These are phyloP conservation scores for Aspergillus tubingensis DNA, from an alignment of 2,329 filamentous ascomycete genomes.

Conservation along the genomic window DNA sequence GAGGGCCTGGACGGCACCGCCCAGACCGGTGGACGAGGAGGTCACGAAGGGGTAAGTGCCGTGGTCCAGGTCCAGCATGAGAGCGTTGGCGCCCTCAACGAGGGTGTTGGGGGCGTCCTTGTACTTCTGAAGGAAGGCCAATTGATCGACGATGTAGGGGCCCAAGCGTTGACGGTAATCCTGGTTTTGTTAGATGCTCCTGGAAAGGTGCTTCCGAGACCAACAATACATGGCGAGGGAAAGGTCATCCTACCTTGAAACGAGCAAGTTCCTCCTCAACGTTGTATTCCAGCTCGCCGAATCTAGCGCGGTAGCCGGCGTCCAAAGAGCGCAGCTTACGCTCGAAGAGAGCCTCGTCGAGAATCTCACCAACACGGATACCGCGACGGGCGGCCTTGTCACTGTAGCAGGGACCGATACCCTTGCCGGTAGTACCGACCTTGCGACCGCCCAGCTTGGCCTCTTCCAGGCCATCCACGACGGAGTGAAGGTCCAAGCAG, in stretches of 20 bases:
- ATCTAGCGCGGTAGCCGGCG: constrained; percentile 57
- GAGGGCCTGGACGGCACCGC: constrained; percentile 58
- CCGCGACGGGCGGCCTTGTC: constrained; percentile 63
- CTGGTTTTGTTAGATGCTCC: constrained; percentile 21
- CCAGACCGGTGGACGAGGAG: constrained; percentile 50
- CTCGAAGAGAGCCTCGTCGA: constrained; percentile 59
- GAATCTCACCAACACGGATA: constrained; percentile 59
- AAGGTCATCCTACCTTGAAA: constrained; percentile 51
- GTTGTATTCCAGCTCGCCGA: constrained; percentile 61
- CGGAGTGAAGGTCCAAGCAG: constrained; percentile 48
- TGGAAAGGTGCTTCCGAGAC: not conserved
- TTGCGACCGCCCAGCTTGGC: constrained; percentile 47
- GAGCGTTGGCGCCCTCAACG: constrained; percentile 64
- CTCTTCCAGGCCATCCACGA: constrained; percentile 51
- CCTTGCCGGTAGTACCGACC: constrained; percentile 53
- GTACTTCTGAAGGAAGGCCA: constrained; percentile 57
- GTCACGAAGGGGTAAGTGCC: constrained; percentile 55
- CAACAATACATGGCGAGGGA: not conserved
- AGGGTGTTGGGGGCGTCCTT: constrained; percentile 59
- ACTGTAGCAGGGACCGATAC: constrained; percentile 62
- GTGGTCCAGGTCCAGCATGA: constrained; percentile 62
- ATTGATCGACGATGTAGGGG: constrained; percentile 46
- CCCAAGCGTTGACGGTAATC: constrained; percentile 41
- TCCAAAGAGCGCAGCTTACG: constrained; percentile 56
- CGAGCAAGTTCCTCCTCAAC: constrained; percentile 60